Evolutionary conservation across 2,329 filamentous ascomycete species (phyloP).

Genomic region (Biscogniauxia sp.): DNA sequence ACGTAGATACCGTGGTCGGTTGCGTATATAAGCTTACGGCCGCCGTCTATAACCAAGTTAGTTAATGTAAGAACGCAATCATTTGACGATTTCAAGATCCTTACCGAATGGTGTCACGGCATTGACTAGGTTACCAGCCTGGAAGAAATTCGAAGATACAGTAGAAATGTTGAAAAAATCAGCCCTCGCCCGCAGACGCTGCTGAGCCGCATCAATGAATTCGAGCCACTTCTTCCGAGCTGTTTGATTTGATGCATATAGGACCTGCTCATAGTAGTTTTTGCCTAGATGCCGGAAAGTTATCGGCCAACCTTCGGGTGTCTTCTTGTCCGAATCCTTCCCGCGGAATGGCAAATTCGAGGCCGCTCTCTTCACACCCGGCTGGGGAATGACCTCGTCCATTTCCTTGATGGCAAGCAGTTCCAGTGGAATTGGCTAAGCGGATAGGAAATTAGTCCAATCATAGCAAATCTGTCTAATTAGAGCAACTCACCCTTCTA

Average conservation of each 20-base stretch:
- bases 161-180: constrained; percentile 80
- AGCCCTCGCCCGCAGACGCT: constrained; percentile 79
- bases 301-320: constrained; percentile 81
- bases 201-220: constrained; percentile 87
- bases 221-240: constrained; percentile 96
- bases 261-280: constrained; percentile 86
- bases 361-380: constrained; percentile 82
- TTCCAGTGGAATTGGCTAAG: constrained; percentile 84
- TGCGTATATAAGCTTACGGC: constrained; percentile 88
- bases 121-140: constrained; percentile 77
- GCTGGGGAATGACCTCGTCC: constrained; percentile 86
- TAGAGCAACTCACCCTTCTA: constrained; percentile 54
- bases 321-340: constrained; percentile 53
- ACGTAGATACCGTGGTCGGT: constrained; percentile 94
- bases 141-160: constrained; percentile 60
- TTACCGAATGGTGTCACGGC: constrained; percentile 88
- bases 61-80: constrained; percentile 1
- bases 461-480: not conserved
- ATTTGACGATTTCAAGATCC: constrained; percentile 30
- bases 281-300: constrained; percentile 96
- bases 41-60: constrained; percentile 66
- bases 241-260: constrained; percentile 82
- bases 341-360: constrained; percentile 66
- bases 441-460: constrained; percentile 9
- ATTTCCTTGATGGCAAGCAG: constrained; percentile 92